Evolutionary conservation across 495 filamentous ascomycete species (phyloP).

Genomic region (Penicillium maclennaniae): DNA sequence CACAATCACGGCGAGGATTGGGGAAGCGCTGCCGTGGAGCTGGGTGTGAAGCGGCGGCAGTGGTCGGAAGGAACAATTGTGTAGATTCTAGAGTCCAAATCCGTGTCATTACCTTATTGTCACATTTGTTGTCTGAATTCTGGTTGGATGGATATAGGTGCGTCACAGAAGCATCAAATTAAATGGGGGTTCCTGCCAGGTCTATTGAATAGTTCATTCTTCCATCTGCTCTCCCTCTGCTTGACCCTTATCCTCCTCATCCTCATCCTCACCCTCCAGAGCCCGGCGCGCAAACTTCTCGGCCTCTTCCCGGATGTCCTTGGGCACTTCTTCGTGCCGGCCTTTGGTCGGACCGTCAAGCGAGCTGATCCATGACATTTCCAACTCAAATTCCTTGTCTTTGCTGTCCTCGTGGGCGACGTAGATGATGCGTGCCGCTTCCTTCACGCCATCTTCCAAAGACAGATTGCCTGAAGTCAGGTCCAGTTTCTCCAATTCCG

Average conservation of each 20-base stretch:
- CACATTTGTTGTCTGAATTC: neutral
- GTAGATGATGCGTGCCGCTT: slow-evolving; percentile 94
- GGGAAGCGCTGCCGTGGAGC: slow-evolving; percentile 61
- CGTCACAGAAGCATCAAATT: slow-evolving; percentile 16
- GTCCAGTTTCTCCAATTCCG: slow-evolving; percentile 95
- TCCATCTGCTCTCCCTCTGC: slow-evolving; percentile 72
- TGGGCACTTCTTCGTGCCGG: slow-evolving; percentile 85
- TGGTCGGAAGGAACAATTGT: slow-evolving; percentile 47
- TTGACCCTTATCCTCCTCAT: slow-evolving; percentile 59
- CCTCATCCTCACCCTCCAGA: slow-evolving; percentile 67
- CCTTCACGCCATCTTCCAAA: slow-evolving; percentile 84
- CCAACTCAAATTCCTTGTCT: slow-evolving; percentile 98
- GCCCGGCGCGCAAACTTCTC: slow-evolving; percentile 75
- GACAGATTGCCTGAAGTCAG: slow-evolving; percentile 72
- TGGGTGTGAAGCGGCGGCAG: slow-evolving; percentile 41
- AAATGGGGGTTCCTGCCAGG: slow-evolving; percentile 13
- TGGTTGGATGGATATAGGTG: neutral
- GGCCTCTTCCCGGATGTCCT: slow-evolving; percentile 82
- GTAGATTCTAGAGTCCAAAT: slow-evolving; percentile 15
- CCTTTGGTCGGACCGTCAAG: slow-evolving; percentile 83
- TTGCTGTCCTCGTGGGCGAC: slow-evolving; percentile 94
- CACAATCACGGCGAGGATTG: slow-evolving; percentile 90
- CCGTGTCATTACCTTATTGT: neutral
- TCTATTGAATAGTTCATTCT: slow-evolving; percentile 49
- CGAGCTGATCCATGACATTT: slow-evolving; percentile 96